Base-by-base conservation (phyloP, 352 stramenopile genomes). In the Phytopythium oedochilum region DNA sequence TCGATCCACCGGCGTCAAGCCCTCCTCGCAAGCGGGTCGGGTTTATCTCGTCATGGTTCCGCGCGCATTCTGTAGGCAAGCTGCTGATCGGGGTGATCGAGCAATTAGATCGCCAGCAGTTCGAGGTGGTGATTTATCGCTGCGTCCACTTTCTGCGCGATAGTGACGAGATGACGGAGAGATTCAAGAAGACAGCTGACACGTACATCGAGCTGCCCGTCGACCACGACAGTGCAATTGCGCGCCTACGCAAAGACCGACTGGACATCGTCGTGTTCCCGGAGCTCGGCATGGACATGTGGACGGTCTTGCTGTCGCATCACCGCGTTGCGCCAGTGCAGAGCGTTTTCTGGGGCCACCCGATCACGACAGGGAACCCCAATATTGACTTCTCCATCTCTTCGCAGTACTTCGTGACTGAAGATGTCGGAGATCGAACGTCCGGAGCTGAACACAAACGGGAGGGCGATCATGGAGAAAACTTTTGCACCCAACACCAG, bases 301-400 rank as follows among this genome's bases (percentile, higher is more conserved):
- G 82, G 67, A 86, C 76, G 12, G 75, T 94, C 17, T 63, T 83
- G 34, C 70, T 87, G 7, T 73, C 84, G 1, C 86, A 92, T 60
- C 71, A 83, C 31, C 77, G 89, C 8, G 39, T 97, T 7, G 86
- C 88, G 15, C 70, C 67, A 0, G 67, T 94, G 2, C 82, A 92
- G 52, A 79, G 82, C 40, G 70, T 89, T 5, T 94, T 96, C 50
- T 96, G 88, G 88, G 88, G 88, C 25, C 86, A 96, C 49, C 86
- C 86, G 17, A 78, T 88, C 51, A 94, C 86, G 15, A 89, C 77
- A 0, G 84, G 73, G 11, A 78, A 86, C 53, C 62, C 71, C 2
- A 54, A 68, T 2, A 90, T 96, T 35, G 88, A 96, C 60, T 96
- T 93, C 49, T 96, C 93, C 51, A 71, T 96, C 40, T 78, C 70